Evolutionary conservation across 495 filamentous ascomycete species (phyloP).

Genomic region (Aspergillus indologenus): DNA sequence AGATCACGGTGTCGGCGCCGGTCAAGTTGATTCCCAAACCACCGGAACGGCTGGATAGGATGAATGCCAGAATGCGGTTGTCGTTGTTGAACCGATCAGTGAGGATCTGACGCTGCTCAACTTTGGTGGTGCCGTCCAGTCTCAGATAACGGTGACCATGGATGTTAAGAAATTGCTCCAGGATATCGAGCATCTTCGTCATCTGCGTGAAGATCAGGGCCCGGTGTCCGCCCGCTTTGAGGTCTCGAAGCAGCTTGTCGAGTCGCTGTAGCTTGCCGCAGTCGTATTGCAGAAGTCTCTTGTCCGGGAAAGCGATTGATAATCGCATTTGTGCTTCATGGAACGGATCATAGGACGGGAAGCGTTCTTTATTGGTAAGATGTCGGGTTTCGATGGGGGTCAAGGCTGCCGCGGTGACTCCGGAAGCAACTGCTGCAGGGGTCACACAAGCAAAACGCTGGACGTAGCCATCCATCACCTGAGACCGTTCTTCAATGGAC

Average conservation of each 20-base stretch:
- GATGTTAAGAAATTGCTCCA: slow-evolving; percentile 97
- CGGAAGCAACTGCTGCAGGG: slow-evolving; percentile 77
- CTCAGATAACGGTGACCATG: slow-evolving; percentile 95
- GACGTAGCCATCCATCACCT: slow-evolving; percentile 67
- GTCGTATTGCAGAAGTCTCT: slow-evolving; percentile 91
- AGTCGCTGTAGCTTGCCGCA: slow-evolving; percentile 95
- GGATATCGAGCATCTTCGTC: slow-evolving; percentile 96
- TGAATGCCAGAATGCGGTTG: slow-evolving; percentile 86
- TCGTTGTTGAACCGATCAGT: slow-evolving; percentile 98
- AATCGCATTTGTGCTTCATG: slow-evolving; percentile 91
- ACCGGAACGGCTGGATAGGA: slow-evolving; percentile 90
- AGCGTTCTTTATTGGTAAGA: slow-evolving; percentile 46
- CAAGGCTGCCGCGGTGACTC: slow-evolving; percentile 65
- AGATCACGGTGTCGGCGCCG: slow-evolving; percentile 96
- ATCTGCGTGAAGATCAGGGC: slow-evolving; percentile 99
- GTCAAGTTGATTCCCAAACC: slow-evolving; percentile 96
- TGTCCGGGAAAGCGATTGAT: slow-evolving; percentile 96
- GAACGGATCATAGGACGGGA: slow-evolving; percentile 72
- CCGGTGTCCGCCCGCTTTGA: slow-evolving; percentile 87
- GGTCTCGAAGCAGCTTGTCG: slow-evolving; percentile 77
- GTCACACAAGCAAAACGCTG: slow-evolving; percentile 89
- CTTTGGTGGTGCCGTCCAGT: slow-evolving; percentile 89
- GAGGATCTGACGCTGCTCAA: slow-evolving; percentile 91
- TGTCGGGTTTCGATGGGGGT: slow-evolving; percentile 62
- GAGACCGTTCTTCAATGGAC: slow-evolving; percentile 68